Base-by-base conservation (phyloP, 169 alveolate genomes). In the Plasmodium sp. region DNA sequence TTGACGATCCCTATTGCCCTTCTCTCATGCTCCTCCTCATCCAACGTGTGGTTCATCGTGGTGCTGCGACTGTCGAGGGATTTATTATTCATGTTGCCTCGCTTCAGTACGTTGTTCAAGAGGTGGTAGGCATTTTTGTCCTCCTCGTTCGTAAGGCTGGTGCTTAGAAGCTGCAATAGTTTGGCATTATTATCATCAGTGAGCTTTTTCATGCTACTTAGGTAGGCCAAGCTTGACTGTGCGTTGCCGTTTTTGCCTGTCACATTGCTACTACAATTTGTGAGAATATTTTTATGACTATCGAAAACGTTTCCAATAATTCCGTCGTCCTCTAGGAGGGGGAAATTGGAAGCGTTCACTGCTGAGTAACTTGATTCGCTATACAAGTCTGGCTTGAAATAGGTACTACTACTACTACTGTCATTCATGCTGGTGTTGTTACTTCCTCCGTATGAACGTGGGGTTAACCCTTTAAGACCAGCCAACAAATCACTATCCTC, bases 111-210 rank as follows among this genome's bases (percentile, higher is more conserved):
- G 74, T 81, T 79, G 83, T 27, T 90, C 56, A 90, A 45, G 10
- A 90, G 48, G 83, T 80, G 31, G 41, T 90, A 62, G 14, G 82
- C 51, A 80, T 45, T 90, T 90, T 90, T 62, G 18, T 90, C 94
- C 39, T 79, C 94, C 72, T 90, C 90, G 36, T 41, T 80, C 58
- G 67, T 36, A 58, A 58, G 48, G 18, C 48, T 79, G 6, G 83
- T 31, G 51, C 67, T 90, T 22, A 79, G 67, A 12, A 90, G 67
- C 5, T 90, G 88, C 16, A 74, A 48, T 41, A 80, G 54, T 18
- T 84, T 84, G 3, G 56, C 34, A 74, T 58, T 43, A 5, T 71
- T 80, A 1, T 88, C 91, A 39, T 33, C 83, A 79, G 14, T 18
- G 5, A 12, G n/a, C 34, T 41, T 79, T 56, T 79, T 56, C 16